Evolutionary conservation across 176 grass and related monocot species (phyloP), one percentile per base, ranked within the genome.

Genomic region (Oryza longistaminata): DNA sequence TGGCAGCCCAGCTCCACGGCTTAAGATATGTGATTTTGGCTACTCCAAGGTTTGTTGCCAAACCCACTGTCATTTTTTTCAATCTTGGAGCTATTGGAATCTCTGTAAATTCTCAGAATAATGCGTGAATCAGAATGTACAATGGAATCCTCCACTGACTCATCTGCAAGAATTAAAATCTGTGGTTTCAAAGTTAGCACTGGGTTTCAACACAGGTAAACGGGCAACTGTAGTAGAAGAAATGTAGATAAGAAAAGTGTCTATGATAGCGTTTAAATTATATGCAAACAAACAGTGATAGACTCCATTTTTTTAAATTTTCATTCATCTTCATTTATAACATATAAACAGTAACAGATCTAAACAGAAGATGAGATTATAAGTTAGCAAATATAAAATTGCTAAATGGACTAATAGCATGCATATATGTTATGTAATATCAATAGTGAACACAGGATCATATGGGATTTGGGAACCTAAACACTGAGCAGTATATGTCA

Each of bases 111-210:
- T 78, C 37, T 86, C 27, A 75, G 49, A 44, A 33, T 50, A 76
- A 77, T 24, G 66, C 93, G 91, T 49, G 96, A 98, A 92, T 98
- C 96, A 58, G 93, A 98, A 80, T 98, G 96, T 66, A 98, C 96
- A 11, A 98, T 89, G 42, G 96, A 98, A 74, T 98, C 96, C 86
- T 98, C 93, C 39, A 95, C 88, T 14, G 96, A 98, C 78, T 98
- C 96, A 84, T 98, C 96, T 88, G 96, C 96, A 71, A 98, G 91
- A 89, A 98, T 98, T 86, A 98, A 94, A 88, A 98, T 98, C 93
- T 98, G 86, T 89, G 68, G 80, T 83, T 90, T 93, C 88, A 82
- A 94, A 90, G 88, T 88, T 88, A 93, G 89, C 71, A 77, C 64
- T 76, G 70, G 50, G 42, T 53, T 78, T n/a, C n/a, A n/a, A n/a